Percentiles rank a stretch among this genome's conserved stretches.
These are phyloP conservation scores for Sporothrix pseudoabietina DNA, from an alignment of 2,329 filamentous ascomycete species.

Conservation along the genomic window DNA sequence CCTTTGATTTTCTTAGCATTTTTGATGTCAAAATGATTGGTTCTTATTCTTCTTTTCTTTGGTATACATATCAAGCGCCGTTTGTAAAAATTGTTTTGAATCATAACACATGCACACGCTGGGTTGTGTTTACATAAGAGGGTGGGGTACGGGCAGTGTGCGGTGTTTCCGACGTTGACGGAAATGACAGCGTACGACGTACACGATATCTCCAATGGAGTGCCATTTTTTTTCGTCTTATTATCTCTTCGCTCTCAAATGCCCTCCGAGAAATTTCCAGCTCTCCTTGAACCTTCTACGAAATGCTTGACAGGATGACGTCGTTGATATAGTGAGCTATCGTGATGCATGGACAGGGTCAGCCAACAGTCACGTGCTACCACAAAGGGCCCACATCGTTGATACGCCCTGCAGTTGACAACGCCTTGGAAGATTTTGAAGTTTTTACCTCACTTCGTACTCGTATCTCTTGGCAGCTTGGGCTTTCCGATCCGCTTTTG, in stretches of 20 bases:
- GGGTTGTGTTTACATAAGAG: neutral
- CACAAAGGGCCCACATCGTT: conserved; percentile 6
- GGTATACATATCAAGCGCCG: conserved; percentile 1
- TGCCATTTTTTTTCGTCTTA: neutral
- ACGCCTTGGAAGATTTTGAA: neutral
- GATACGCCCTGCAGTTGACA: conserved; percentile 20
- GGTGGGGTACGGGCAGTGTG: neutral
- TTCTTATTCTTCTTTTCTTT: neutral
- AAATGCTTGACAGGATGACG: neutral
- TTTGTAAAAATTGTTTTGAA: neutral
- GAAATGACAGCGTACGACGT: neutral
- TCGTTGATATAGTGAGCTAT: neutral
- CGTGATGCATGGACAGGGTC: neutral
- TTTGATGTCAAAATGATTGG: neutral
- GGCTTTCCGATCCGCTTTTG: neutral
- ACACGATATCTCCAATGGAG: neutral
- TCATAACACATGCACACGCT: neutral
- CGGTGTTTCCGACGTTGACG: neutral
- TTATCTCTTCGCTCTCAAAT: neutral
- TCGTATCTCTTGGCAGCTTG: conserved; percentile 2
- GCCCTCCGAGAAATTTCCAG: neutral
- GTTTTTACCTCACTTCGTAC: neutral
- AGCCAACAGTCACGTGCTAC: neutral
- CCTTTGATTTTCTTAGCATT: neutral
- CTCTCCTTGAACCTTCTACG: neutral